Evolutionary conservation across 1,139 yeast genomes (phyloP).

Genomic region (Williopsis jadinii): DNA sequence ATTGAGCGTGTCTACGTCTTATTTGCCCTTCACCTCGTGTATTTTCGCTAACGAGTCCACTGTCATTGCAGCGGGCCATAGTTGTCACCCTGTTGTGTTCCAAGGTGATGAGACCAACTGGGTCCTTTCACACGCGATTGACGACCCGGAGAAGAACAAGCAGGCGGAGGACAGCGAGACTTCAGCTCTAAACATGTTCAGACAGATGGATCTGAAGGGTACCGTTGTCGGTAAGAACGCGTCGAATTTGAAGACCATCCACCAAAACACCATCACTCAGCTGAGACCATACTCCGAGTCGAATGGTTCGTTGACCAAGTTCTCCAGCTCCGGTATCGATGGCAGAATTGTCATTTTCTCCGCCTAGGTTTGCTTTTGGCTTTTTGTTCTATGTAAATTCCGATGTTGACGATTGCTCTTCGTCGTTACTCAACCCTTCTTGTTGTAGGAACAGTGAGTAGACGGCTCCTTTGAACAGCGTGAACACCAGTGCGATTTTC

Average conservation of each 20-base stretch:
- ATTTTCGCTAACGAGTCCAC: constrained; percentile 60
- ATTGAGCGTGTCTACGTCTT: constrained; percentile 52
- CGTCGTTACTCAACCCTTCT: constrained; percentile 22
- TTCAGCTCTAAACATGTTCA: constrained; percentile 87
- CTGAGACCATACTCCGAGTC: constrained; percentile 44
- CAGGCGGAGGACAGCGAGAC: constrained; percentile 54
- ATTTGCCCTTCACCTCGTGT: constrained; percentile 75
- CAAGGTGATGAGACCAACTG: constrained; percentile 55
- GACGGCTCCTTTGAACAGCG: constrained; percentile 63
- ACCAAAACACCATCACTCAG: constrained; percentile 83
- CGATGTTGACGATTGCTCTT: constrained; percentile 16
- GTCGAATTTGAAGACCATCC: constrained; percentile 64
- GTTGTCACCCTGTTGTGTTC: constrained; percentile 84
- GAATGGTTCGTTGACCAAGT: constrained; percentile 38
- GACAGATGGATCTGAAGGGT: constrained; percentile 93
- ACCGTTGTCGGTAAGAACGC: constrained; percentile 47
- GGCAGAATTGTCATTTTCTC: constrained; percentile 76
- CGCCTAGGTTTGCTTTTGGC: not conserved
- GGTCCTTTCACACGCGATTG: constrained; percentile 23
- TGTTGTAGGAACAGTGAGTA: constrained; percentile 47
- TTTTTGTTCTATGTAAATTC: too few species aligned
- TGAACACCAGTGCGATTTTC: constrained; percentile 58
- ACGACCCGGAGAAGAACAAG: constrained; percentile 36
- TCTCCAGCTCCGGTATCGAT: constrained; percentile 78
- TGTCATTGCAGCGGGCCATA: constrained; percentile 86